Evolutionary conservation across 2,329 filamentous ascomycete species (phyloP), one percentile per base, ranked within the genome.

Genomic region (Aspergillus flavus): DNA sequence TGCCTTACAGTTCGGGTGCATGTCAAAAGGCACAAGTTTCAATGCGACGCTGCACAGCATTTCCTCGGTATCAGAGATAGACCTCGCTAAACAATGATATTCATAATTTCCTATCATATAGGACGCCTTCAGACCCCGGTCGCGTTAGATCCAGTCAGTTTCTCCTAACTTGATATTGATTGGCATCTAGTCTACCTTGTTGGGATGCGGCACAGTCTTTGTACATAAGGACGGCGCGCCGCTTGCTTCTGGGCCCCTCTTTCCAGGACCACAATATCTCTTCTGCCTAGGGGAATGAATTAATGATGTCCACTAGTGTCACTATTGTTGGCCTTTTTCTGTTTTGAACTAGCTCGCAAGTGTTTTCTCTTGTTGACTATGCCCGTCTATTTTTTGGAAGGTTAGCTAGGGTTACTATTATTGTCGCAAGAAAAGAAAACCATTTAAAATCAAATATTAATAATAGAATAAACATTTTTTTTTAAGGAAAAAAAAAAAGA

Each of bases 121-220:
- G 12, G n/a, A 52, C 12, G 46, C 46, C 19, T 52, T 52, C 10
- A 52, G 48, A 34, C 48, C 48, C 28, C 1, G 48, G 48, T 21
- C 28, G 28, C 48, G 52, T 39, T 50, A 11, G 50, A 34, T 54
- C 34, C 34, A 53, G 23, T 55, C 34, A 28, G 11, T 34, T 16
- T 16, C 19, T 34, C 32, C n/a, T 28, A 16, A 5, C 9, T 26
- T 41, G 52, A 57, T 57, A 30, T 32, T 26, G 41, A 46, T 56
- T 63, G 45, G 41, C 48, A 58, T 41, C 46, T 48, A 34, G 28
- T 61, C 61, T 61, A 46, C 61, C 50, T 46, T 9, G 59, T 58
- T 56, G 48, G 58, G 59, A 36, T 68, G 66, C 61, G 66, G 67
- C 67, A 63, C 64, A 66, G 67, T 61, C 61, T 56, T 53, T 50